Base-by-base conservation (phyloP, 148 eudicot species). In the Nyssa sinensis region DNA sequence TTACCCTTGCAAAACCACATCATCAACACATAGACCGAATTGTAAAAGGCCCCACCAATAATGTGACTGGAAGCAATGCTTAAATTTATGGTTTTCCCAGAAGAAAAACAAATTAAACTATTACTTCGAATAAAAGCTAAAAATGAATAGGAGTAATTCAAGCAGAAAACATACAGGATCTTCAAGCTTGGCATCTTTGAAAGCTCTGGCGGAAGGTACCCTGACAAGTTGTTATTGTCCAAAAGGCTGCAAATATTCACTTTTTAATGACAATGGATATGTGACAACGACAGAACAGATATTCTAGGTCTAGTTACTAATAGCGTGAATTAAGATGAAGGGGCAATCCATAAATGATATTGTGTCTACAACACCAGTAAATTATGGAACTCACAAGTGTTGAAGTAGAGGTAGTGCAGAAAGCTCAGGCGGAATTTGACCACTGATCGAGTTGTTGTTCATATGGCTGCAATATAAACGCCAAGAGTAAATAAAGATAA, bases 341-440 rank as follows among this genome's bases (percentile, higher is more conserved):
- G 9, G 44, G 44, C 4, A 37, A 37, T 37, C 5, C 44, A 9
- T 55, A 68, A n/a, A 25, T 25, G 44, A n/a, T 33, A n/a, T n/a
- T n/a, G 16, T 1, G 27, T 14, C n/a, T 7, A 70, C 57, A 57
- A 71, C 25, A 34, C 33, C 11, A 16, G 5, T 14, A 25, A 14
- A 21, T 49, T 16, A 55, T 21, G 7, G 63, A 55, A 55, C 73
- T 4, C 58, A 71, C 74, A 71, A 58, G 64, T 71, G 74, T 23
- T 53, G 16, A 19, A 71, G 63, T 12, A 2, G 30, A 71, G 64
- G 64, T 59, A 71, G 74, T 44, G 17, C 16, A 58, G 19, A 71
- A 44, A 71, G 65, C 74, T 71, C 74, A 7, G 64, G 64, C 8
- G 74, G 74, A 71, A 71, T 71, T 62, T 71, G 74, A 37, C 74